Evolutionary conservation across 2,329 filamentous ascomycete genomes (phyloP).

Genomic region (Fusarium sp.): DNA sequence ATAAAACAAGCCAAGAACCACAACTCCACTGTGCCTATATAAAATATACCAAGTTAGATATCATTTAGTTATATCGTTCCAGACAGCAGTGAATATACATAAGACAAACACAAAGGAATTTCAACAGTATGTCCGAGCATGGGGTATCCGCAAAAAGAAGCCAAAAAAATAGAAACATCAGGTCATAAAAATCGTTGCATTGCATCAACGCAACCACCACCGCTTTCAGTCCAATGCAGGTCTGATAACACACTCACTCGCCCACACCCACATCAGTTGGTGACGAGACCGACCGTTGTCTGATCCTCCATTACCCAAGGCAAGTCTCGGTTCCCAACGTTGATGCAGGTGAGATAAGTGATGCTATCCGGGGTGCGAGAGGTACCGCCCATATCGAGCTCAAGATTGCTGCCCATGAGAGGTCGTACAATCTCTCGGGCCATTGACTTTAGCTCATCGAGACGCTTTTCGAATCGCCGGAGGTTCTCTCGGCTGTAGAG

Average conservation of each 20-base stretch:
- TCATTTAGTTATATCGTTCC: conserved; percentile 18
- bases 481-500: conserved; percentile 90
- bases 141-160: conserved; percentile 45
- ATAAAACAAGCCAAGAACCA: too few relatives aligned
- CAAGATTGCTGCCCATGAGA: conserved; percentile 85
- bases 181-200: conserved; percentile 44
- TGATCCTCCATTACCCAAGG: conserved; percentile 61
- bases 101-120: conserved; percentile 34
- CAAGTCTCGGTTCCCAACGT: conserved; percentile 62
- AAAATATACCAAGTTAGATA: conserved; percentile 13
- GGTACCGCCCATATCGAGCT: conserved; percentile 74
- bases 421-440: conserved; percentile 86
- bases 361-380: conserved; percentile 58
- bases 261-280: conserved; percentile 17
- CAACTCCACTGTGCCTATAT: conserved; percentile 35
- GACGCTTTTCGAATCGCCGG: conserved; percentile 83
- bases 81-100: conserved; percentile 24
- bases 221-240: conserved; percentile 7
- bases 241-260: conserved; percentile 5
- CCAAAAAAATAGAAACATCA: conserved; percentile 35
- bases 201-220: conserved; percentile 31
- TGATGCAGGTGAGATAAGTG: conserved; percentile 65
- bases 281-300: conserved; percentile 27
- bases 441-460: conserved; percentile 89
- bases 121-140: conserved; percentile 38